These are phyloP conservation scores for Moricandia arvensis DNA, from an alignment of 345 rosid species.

Conservation along the genomic window DNA sequence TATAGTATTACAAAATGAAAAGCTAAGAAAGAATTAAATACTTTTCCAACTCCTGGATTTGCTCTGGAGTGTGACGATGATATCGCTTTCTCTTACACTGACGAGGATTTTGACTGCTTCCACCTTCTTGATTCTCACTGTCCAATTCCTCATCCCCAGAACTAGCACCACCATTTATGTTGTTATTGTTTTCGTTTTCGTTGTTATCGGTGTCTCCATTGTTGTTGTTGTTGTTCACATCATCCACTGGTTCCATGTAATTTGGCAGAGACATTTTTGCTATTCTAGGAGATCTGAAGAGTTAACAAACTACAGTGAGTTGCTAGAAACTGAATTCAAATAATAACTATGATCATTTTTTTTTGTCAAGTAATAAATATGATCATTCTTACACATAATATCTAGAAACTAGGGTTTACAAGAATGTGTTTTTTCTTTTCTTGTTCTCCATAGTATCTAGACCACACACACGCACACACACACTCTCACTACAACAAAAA, in stretches of 20 bases:
- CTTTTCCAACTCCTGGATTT: constrained; percentile 96
- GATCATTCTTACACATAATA: not conserved
- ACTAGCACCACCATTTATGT: constrained; percentile 13
- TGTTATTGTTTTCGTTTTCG: not conserved
- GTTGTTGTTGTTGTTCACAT: constrained; percentile 12
- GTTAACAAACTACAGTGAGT: not conserved
- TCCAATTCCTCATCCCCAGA: not conserved
- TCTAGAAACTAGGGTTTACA: not conserved
- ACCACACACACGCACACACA: not conserved
- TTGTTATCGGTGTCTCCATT: not conserved
- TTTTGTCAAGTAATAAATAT: not conserved
- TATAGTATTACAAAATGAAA: not conserved
- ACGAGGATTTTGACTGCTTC: constrained; percentile 54
- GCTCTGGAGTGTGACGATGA: constrained; percentile 84
- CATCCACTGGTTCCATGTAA: constrained; percentile 5
- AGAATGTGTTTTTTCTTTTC: too few species aligned
- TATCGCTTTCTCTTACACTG: constrained; percentile 64
- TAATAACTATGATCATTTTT: not conserved
- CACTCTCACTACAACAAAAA: constrained; percentile 7
- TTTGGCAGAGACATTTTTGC: constrained; percentile 14
- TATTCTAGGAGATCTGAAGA: constrained; percentile 8
- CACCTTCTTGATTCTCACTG: constrained; percentile 69
- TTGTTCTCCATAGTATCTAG: not conserved
- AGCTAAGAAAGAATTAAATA: constrained; percentile 36
- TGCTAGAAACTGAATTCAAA: not conserved